Evolutionary conservation across 179 eudicot species (phyloP), one percentile per base, ranked within the genome.

Genomic region (Camellia oleifera): DNA sequence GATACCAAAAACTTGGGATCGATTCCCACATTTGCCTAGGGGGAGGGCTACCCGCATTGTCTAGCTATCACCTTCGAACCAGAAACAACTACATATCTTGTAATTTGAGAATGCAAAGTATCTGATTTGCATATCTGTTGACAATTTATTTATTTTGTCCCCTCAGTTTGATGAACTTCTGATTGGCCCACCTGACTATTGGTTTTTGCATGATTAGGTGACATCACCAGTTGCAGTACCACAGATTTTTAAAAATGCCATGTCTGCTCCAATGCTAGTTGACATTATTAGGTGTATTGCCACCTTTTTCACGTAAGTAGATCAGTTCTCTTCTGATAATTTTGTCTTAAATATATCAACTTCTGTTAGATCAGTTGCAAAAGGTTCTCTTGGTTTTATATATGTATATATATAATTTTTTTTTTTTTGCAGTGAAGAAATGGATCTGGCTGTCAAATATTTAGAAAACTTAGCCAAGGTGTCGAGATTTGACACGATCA

Each of bases 401-500:
- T 32, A 32, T 32, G 40, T 32, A 32, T 32, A 32, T 32, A 32
- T 32, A 32, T 32, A 32, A 26, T 26, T 26, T 26, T 26, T 26
- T 32, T 32, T 77, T 12, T 76, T 82, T 78, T 76, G 78, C 88
- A 94, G 98, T 75, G 98, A 90, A 81, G 98, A 94, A 50, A 86
- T 84, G 74, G 92, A 90, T 78, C 78, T 94, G 76, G 88, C 91
- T 61, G 88, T 96, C 60, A 84, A 87, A 74, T 92, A 92, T 87
- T 80, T 96, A 26, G 90, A 92, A 72, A 90, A 85, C 81, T 81
- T 96, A 63, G 84, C 90, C 75, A 88, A 88, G 81, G 82, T 94
- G 81, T 84, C 96, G 56, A 91, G 99, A 83, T 96, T 96, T 80
- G 91, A 89, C 80, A 92, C 88, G 91, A 83, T 94, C 82, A 85